Conservation (phyloP, 208 protist genomes). For the Acanthamoeba pearcei region DNA sequence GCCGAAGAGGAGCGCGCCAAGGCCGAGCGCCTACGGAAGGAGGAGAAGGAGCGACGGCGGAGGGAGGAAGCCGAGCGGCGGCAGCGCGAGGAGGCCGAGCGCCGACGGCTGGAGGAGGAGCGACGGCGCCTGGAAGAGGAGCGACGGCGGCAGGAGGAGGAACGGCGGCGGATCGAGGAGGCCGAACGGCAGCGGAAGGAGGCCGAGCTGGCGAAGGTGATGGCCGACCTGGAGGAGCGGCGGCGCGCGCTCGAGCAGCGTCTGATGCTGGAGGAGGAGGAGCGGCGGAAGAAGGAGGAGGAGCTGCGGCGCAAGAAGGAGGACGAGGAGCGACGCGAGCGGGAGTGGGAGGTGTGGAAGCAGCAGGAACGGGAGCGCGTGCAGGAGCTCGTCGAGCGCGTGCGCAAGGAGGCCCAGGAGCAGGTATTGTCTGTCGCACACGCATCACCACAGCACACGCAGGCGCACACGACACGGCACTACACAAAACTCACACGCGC, state of each 20-base stretch:
- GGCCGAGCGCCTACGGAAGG: background rate
- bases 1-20: background rate
- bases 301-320: background rate
- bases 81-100: background rate
- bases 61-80: background rate
- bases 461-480: no score
- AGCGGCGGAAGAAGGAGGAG: background rate
- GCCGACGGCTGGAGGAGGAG: background rate
- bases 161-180: background rate
- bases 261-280: background rate
- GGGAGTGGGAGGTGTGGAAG: slow-evolving; percentile 24
- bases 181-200: background rate
- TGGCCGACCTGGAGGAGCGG: background rate
- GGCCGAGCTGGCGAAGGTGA: background rate
- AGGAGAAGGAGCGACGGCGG: background rate
- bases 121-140: background rate
- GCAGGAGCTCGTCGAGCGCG: background rate
- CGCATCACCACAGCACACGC: no score
- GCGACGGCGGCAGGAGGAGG: background rate
- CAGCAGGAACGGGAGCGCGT: background rate
- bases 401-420: background rate
- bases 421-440: background rate
- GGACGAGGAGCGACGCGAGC: background rate
- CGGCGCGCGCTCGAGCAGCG: background rate
- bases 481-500: no score